A percentile compares a stretch with the other conserved stretches of the same genome.
Conservation (phyloP, 2,329 filamentous ascomycete genomes). For the Bipolaris oryzae region DNA sequence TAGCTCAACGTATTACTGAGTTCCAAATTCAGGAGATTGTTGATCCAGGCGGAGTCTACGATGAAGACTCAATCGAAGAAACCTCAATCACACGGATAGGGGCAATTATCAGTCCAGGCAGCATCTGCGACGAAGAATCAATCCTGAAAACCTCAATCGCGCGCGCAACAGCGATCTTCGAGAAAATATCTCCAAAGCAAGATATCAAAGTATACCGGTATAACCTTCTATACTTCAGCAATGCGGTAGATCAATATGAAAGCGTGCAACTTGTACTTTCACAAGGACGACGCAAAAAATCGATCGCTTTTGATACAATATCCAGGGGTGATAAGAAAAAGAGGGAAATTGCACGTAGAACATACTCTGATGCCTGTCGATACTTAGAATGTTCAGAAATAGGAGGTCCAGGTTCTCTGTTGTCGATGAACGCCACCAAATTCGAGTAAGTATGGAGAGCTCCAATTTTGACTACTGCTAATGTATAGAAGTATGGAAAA, state of each 20-base stretch:
- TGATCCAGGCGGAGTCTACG: neutral
- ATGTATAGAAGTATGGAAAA: neutral
- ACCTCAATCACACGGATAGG: neutral
- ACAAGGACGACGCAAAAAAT: neutral
- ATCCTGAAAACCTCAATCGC: neutral
- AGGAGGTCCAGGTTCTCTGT: slow-evolving; percentile 2
- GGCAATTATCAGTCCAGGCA: neutral
- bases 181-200: neutral
- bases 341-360: neutral
- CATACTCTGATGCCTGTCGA: neutral
- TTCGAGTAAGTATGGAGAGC: neutral
- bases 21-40: neutral
- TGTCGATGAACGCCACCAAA: neutral
- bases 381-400: neutral
- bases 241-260: neutral
- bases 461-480: neutral
- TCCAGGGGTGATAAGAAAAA: neutral
- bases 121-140: neutral
- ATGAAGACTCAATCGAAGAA: neutral
- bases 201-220: neutral
- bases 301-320: neutral
- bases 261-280: neutral
- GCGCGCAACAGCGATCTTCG: neutral
- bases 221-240: neutral
- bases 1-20: neutral